Evolutionary conservation across 257 asterid genomes (phyloP).

Genomic region (Nicotiana paniculata): DNA sequence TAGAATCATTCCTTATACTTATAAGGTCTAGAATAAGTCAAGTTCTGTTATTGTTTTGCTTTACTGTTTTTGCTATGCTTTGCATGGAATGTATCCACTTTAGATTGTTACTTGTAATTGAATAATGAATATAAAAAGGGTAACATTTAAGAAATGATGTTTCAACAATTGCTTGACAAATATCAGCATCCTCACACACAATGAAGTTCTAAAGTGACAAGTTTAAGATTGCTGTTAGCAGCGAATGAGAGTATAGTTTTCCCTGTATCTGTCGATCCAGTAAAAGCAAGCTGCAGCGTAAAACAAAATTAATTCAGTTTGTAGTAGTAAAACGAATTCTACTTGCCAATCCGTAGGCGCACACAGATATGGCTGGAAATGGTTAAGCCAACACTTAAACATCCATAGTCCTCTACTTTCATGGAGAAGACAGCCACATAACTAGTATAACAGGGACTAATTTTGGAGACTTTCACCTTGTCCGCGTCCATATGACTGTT

Average conservation of each 20-base stretch:
- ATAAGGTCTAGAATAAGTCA: no score
- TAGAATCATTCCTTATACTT: no score
- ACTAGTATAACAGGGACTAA: background rate
- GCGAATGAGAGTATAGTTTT: constrained; percentile 59
- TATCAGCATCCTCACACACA: constrained; percentile 94
- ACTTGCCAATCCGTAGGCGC: no score
- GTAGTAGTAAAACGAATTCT: background rate
- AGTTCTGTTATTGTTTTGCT: background rate
- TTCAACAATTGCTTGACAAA: constrained; percentile 38
- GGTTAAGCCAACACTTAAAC: no score
- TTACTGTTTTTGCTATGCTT: background rate
- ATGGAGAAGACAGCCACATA: background rate
- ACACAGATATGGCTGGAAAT: background rate
- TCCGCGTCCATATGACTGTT: constrained; percentile 96
- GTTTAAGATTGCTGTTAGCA: constrained; percentile 88
- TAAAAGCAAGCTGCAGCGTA: constrained; percentile 75
- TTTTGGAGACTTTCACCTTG: constrained; percentile 43
- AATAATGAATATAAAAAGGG: background rate
- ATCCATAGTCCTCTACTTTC: no score
- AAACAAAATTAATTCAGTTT: background rate
- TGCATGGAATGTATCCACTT: background rate
- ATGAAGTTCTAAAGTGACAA: constrained; percentile 93
- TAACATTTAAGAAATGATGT: background rate
- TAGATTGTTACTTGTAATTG: background rate
- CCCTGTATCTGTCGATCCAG: constrained; percentile 92